These are phyloP conservation scores for Cryptococcus sp. DNA, from an alignment of 1,284 basidiomycete species.

Conservation along the genomic window DNA sequence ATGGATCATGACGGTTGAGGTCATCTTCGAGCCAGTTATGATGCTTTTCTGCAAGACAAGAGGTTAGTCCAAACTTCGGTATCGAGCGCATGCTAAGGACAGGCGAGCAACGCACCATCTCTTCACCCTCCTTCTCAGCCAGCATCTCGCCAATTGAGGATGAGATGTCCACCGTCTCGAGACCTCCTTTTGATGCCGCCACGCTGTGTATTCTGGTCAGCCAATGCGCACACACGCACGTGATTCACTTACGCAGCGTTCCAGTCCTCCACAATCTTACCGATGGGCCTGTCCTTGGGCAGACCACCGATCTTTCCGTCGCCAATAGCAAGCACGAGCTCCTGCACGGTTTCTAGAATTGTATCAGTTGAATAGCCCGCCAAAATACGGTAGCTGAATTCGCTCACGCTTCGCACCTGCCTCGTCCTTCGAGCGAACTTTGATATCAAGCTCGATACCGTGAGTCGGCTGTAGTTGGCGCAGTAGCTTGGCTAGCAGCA, in stretches of 20 bases:
- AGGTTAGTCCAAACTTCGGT: background rate
- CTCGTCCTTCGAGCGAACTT: constrained; percentile 48
- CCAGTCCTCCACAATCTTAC: constrained; percentile 53
- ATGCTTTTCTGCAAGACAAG: constrained; percentile 65
- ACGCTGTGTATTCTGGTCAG: constrained; percentile 20
- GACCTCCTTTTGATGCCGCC: constrained; percentile 38
- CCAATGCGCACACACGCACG: too few species aligned
- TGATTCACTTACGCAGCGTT: constrained; percentile 57
- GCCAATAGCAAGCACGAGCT: constrained; percentile 36
- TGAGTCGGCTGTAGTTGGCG: constrained; percentile 37
- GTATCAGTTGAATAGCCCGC: background rate
- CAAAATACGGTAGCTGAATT: background rate
- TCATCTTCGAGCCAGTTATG: constrained; percentile 73
- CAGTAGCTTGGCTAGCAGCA: constrained; percentile 47
- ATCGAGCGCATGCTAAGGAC: constrained; percentile 7
- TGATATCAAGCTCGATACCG: constrained; percentile 45
- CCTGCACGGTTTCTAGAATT: constrained; percentile 35
- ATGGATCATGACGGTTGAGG: constrained; percentile 79
- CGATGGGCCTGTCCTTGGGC: constrained; percentile 51
- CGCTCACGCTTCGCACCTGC: constrained; percentile 19
- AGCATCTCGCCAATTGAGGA: constrained; percentile 74
- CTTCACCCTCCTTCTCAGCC: constrained; percentile 87
- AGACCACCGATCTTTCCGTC: constrained; percentile 47
- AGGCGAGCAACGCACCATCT: constrained; percentile 64
- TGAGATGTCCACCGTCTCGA: constrained; percentile 77